Percentiles rank a stretch among this genome's conserved stretches.
Conservation (phyloP, 768 basidiomycete genomes). For the Trametes cubensis region DNA sequence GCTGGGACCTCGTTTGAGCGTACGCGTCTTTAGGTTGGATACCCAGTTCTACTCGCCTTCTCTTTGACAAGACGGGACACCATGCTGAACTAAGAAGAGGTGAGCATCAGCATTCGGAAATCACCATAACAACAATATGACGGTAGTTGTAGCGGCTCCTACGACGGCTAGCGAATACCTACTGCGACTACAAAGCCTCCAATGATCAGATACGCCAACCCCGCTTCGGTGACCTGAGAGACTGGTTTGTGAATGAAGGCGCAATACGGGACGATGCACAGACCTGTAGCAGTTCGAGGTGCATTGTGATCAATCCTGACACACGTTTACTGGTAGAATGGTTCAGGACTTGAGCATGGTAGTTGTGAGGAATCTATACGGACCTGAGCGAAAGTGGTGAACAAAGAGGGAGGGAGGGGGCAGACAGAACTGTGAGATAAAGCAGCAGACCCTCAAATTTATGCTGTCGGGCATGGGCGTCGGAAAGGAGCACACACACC, state of each 20-base stretch:
- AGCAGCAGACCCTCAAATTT: too few species aligned
- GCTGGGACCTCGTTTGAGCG: conserved; percentile 36
- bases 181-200: conserved; percentile 59
- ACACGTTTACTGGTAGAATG: too few species aligned
- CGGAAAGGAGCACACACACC: too few species aligned
- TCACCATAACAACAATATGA: neutral
- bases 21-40: too few species aligned
- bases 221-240: conserved; percentile 51
- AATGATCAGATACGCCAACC: conserved; percentile 63
- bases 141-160: neutral
- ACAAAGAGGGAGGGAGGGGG: too few species aligned
- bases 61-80: conserved; percentile 85
- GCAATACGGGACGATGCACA: conserved; percentile 24
- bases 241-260: conserved; percentile 32
- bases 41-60: conserved; percentile 34
- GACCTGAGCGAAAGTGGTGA: too few species aligned
- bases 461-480: too few species aligned
- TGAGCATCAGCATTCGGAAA: neutral
- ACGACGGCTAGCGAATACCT: conserved; percentile 18
- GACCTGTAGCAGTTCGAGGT: conserved; percentile 31
- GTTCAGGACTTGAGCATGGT: too few species aligned
- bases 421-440: too few species aligned
- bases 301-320: neutral
- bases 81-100: conserved; percentile 73
- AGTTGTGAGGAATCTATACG: too few species aligned